These are phyloP conservation scores for Tilletiopsis washingtonensis DNA, from an alignment of 1,284 basidiomycete species.

Conservation along the genomic window DNA sequence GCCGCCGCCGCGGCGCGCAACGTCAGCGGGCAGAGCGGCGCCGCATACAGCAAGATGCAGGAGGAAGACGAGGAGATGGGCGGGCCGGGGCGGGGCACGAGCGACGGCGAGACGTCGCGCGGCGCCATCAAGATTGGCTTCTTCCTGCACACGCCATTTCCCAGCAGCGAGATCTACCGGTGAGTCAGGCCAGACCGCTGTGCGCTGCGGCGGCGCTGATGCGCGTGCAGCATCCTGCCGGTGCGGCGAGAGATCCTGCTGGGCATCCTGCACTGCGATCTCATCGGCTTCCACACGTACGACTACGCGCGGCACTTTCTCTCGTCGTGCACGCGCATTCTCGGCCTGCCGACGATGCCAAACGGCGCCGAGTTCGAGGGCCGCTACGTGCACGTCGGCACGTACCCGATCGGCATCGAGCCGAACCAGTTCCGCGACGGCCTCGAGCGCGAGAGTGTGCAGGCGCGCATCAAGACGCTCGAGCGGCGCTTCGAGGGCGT, in stretches of 20 bases:
- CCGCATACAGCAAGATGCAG: neutral
- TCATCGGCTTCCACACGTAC: slow-evolving; percentile 87
- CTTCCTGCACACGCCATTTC: slow-evolving; percentile 98
- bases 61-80: neutral
- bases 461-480: slow-evolving; percentile 68
- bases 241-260: slow-evolving; percentile 93
- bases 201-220: neutral
- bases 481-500: slow-evolving; percentile 85
- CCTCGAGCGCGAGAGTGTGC: slow-evolving; percentile 67
- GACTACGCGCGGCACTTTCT: slow-evolving; percentile 99
- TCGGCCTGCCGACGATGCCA: slow-evolving; percentile 92
- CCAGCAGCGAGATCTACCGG: slow-evolving; percentile 95
- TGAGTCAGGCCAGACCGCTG: slow-evolving; percentile 47
- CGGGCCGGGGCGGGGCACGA: slow-evolving; percentile 23
- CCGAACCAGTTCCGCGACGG: slow-evolving; percentile 82
- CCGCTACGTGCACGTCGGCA: slow-evolving; percentile 89
- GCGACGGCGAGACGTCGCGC: slow-evolving; percentile 32
- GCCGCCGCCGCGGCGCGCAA: neutral
- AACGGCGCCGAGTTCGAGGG: slow-evolving; percentile 93
- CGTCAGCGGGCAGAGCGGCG: neutral
- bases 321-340: slow-evolving; percentile 91
- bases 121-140: slow-evolving; percentile 65
- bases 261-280: slow-evolving; percentile 87
- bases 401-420: slow-evolving; percentile 97
- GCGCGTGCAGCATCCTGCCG: slow-evolving; percentile 59